Percentiles rank a stretch among this genome's conserved stretches.
Conservation (phyloP, 768 basidiomycete species). For the Russula brevipes region DNA sequence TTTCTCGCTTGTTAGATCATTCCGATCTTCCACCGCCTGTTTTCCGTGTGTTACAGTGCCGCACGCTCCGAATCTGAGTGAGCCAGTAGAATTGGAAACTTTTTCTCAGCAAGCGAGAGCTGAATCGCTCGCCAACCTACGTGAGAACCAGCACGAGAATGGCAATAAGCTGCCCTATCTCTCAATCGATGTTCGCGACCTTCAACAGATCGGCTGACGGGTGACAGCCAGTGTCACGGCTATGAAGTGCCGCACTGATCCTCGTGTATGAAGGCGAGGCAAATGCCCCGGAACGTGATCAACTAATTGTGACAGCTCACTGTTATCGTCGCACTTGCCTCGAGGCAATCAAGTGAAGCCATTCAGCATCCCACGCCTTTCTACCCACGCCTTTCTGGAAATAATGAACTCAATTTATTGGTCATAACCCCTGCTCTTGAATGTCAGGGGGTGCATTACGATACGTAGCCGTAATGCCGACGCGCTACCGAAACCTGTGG, state of each 20-base stretch:
- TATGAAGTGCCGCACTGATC: constrained; percentile 9
- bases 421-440: too few species aligned
- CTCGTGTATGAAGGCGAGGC: constrained; percentile 6
- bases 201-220: neutral
- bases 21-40: neutral
- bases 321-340: neutral
- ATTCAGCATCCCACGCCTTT: neutral
- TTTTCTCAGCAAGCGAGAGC: neutral
- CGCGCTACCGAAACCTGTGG: too few species aligned
- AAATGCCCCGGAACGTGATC: neutral
- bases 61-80: neutral
- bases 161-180: neutral
- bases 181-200: neutral
- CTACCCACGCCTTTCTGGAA: neutral
- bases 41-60: neutral
- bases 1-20: neutral
- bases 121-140: neutral
- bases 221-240: neutral
- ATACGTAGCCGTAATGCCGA: too few species aligned
- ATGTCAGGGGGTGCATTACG: too few species aligned
- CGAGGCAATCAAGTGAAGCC: neutral
- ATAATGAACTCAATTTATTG: neutral
- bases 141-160: too few species aligned
- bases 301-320: too few species aligned
- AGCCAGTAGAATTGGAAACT: neutral